These are phyloP conservation scores for Xylariaceae sp. DNA, from an alignment of 2,329 filamentous ascomycete species.

Conservation along the genomic window DNA sequence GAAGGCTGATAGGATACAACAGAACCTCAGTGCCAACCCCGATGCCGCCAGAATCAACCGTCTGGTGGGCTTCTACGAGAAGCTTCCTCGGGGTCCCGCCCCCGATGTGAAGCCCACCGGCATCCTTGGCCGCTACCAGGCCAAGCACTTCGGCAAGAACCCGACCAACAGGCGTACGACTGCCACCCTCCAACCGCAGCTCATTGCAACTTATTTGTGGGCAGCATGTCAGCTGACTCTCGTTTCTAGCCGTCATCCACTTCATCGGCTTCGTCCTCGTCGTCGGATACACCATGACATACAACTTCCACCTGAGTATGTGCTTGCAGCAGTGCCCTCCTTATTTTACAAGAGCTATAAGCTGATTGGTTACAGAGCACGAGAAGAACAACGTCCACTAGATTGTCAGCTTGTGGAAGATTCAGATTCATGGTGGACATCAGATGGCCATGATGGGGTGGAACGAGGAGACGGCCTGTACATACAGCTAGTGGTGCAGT, in stretches of 20 bases:
- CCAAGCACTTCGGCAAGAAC: slow-evolving; percentile 93
- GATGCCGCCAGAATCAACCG: slow-evolving; percentile 97
- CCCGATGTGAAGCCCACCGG: slow-evolving; percentile 77
- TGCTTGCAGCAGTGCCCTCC: slow-evolving; percentile 18
- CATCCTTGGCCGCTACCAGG: slow-evolving; percentile 81
- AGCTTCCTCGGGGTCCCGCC: slow-evolving; percentile 86
- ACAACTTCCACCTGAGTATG: slow-evolving; percentile 99
- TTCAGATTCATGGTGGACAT: not conserved
- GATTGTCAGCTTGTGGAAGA: slow-evolving; percentile 14
- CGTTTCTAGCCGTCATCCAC: slow-evolving; percentile 82
- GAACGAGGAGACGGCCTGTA: slow-evolving; percentile 17
- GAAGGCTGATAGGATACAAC: no score
- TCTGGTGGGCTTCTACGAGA: slow-evolving; percentile 98
- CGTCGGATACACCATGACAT: slow-evolving; percentile 93
- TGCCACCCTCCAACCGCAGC: no score
- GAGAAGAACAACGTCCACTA: slow-evolving; percentile 99
- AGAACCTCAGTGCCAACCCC: slow-evolving; percentile 81
- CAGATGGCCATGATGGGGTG: slow-evolving; percentile 2
- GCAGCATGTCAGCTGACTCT: no score
- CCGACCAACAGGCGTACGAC: slow-evolving; percentile 80
- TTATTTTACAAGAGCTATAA: not conserved
- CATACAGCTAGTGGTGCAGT: slow-evolving; percentile 18
- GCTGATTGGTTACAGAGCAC: slow-evolving; percentile 58
- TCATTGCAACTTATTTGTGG: no score
- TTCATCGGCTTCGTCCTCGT: slow-evolving; percentile 68